Base-by-base conservation (phyloP, 495 filamentous ascomycete genomes). In the Aspergillus indologenus region DNA sequence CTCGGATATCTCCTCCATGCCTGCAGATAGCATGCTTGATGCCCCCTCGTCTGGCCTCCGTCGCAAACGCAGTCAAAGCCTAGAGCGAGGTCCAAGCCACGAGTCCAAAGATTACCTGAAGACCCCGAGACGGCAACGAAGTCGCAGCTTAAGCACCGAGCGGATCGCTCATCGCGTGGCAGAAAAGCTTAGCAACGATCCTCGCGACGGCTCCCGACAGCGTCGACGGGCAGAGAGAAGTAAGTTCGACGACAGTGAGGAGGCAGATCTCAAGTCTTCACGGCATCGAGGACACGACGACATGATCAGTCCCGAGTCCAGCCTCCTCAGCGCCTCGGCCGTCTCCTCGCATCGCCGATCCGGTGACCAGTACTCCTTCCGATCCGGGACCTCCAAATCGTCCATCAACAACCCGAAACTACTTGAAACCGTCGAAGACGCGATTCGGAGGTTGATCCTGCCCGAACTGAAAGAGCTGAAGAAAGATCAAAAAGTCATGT, bases 391-490 rank as follows among this genome's bases (percentile, higher is more conserved):
- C 17, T 94, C 91, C 22, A 90, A 86, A 55, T 90, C 91, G 7
- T 94, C 90, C 0, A 87, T 96, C 72, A 97, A 95, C 73, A 97
- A 98, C 68, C 93, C 93, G 0, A 95, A 90, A 61, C 74, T 98
- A n/a, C 82, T 98, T 5, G 90, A 95, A 69, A 92, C 92, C 0
- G 93, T 98, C 8, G 93, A 98, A 72, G 93, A 97, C 76, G 91
- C 94, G 20, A 98, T 98, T 62, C 87, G 90, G 51, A 84, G 92
- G 46, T 77, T 98, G 50, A 96, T 98, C 51, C 74, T 98, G 1
- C 95, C 94, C 0, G 93, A 98, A 68, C 79, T 98, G 48, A 91
- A 90, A 54, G 90, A 90, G 29, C 79, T 98, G 47, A 97, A 96
- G 73, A 85, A 90, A 66, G 90, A 96, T 65, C 90, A 95, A 68